Base-by-base conservation (phyloP, 106 monocot genomes). In the Amphibolis antarctica region DNA sequence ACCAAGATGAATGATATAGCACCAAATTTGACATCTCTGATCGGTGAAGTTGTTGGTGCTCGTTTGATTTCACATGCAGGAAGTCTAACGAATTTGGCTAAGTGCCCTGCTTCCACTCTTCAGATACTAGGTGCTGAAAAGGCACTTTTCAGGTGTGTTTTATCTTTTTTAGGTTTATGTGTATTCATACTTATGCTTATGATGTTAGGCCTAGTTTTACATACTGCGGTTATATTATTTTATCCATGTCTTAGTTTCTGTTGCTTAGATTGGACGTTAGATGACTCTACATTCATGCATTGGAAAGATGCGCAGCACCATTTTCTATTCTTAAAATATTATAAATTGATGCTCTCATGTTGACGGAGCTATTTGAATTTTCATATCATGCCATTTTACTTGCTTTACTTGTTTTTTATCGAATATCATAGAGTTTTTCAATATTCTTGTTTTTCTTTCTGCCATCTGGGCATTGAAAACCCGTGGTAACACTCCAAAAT, bases 111-210 rank as follows among this genome's bases (percentile, higher is more conserved):
- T 47, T 93, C 93, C 17, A 93, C 88, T 29, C 85, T 93, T 61
- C 88, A 93, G 68, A 93, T 93, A 63, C 83, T 93, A 76, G 93
- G 88, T 51, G 85, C 93, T 48, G 88, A 93, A 75, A 93, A 93
- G 53, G 88, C 93, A 42, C 93, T 93, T 57, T 93, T 93, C 81
- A 88, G 93, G 93, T 93, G 18, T 23, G 36, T 36, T 36, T 36
- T 7, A 4, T 36, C 58, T 36, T 36, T 58, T 27, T 9, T 58
- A 28, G 27, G 22, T 24, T 22, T 10, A 54, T 54, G 9, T 22
- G 19, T 6, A 13, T 10, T 59, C 5, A 15, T 2, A 59, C 5
- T 30, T 9, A 14, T 59, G 15, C 54, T 54, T 54, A 53, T 53
- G 53, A 24, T 53, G 19, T n/a, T 20, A 24, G 12, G 19, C 12